phyloP scores from a whole-genome alignment of 768 basidiomycete species.

The Lentinus brumalis region DNA sequence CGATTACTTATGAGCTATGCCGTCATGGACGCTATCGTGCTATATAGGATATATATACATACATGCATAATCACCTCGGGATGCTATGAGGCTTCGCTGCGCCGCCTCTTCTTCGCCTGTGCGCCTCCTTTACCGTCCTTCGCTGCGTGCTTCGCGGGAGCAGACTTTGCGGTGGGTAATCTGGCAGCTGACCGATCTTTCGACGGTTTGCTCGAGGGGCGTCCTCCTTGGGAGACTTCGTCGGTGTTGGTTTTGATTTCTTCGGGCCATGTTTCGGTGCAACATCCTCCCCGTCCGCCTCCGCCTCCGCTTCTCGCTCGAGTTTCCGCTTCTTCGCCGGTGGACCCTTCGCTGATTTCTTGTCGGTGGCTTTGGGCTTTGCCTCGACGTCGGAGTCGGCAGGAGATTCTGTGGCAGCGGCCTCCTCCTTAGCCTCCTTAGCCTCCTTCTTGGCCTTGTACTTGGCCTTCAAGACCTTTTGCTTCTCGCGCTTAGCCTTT shows the following conservation, averaged over 20 bases:
- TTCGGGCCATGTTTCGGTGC: constrained; percentile 15
- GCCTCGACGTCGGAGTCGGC: constrained; percentile 1
- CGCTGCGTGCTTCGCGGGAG: not conserved
- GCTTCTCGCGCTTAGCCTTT: constrained; percentile 50
- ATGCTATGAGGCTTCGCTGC: constrained; percentile 4
- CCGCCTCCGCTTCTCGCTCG: not conserved
- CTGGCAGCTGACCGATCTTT: not conserved
- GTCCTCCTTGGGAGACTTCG: constrained; percentile 4
- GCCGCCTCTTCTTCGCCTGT: constrained; percentile 12
- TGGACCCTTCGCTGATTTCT: not conserved
- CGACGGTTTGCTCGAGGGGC: not conserved
- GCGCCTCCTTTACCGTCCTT: not conserved
- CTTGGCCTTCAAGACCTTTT: constrained; percentile 46
- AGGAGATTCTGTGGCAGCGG: not conserved
- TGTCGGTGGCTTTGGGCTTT: not conserved
- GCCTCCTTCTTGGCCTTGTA: constrained; percentile 33
- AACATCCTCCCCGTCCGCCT: not conserved
- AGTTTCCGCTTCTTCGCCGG: constrained; percentile 28
- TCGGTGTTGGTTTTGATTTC: constrained; percentile 20
- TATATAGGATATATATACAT: constrained; percentile 14
- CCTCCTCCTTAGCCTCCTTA: constrained; percentile 24
- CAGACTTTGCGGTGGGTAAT: not conserved
- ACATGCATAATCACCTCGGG: not conserved
- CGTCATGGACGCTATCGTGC: constrained; percentile 19
- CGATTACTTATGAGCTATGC: constrained; percentile 17